Percentiles rank a stretch among this genome's conserved stretches.
Conservation (phyloP, 108 stramenopile species). For the Bacterosira constricta region DNA sequence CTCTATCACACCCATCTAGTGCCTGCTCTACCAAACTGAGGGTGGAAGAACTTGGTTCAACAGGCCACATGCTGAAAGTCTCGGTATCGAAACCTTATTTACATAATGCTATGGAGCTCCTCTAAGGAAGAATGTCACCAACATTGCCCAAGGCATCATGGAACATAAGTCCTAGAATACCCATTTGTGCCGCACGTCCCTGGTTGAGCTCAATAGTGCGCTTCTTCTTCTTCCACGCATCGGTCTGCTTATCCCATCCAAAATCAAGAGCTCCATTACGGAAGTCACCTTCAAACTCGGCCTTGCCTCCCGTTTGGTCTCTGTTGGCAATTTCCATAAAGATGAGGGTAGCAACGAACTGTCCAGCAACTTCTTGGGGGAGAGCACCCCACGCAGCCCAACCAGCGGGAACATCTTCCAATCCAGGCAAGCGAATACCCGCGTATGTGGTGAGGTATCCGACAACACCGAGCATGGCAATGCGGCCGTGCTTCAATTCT, state of each 20-base stretch:
- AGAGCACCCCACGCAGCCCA: constrained; percentile 60
- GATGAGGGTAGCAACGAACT: constrained; percentile 63
- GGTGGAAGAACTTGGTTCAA: too few species aligned
- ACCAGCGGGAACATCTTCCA: constrained; percentile 70
- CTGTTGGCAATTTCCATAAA: constrained; percentile 47
- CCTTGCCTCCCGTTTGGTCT: not conserved
- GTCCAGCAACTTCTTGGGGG: constrained; percentile 54
- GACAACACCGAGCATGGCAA: constrained; percentile 62
- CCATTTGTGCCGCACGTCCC: constrained; percentile 90
- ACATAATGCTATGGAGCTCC: too few species aligned
- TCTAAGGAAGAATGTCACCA: too few species aligned
- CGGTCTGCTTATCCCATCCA: constrained; percentile 69
- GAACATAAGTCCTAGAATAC: constrained; percentile 79
- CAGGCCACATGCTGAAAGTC: too few species aligned
- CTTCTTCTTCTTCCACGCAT: constrained; percentile 71
- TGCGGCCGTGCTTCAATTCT: constrained; percentile 63
- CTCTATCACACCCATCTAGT: too few species aligned
- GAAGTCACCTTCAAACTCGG: constrained; percentile 81
- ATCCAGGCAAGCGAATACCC: constrained; percentile 79
- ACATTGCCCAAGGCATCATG: constrained; percentile 79
- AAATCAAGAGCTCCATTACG: constrained; percentile 83
- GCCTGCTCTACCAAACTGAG: too few species aligned
- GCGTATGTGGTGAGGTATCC: constrained; percentile 79
- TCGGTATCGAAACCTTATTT: too few species aligned
- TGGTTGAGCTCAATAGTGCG: constrained; percentile 88